These are phyloP conservation scores for Malassezia equina DNA, from an alignment of 1,284 basidiomycete species.

Conservation along the genomic window DNA sequence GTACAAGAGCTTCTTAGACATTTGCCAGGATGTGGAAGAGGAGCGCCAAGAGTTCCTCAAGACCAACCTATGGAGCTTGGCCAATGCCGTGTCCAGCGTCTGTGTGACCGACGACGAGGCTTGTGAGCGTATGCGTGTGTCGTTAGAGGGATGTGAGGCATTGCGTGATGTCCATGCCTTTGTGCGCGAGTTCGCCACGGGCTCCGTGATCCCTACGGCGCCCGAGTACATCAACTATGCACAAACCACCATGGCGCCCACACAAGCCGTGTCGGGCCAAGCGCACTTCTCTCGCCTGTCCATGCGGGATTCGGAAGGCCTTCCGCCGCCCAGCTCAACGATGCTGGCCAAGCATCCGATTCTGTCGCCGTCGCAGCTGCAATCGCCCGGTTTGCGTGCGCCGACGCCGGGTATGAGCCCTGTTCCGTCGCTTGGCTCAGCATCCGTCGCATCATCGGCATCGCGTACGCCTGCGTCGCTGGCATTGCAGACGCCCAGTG, in stretches of 20 bases:
- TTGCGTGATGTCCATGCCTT: constrained; percentile 35
- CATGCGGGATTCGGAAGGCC: constrained; percentile 23
- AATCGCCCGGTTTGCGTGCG: not conserved
- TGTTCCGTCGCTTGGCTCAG: not conserved
- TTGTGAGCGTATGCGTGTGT: constrained; percentile 42
- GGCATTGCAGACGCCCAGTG: not conserved
- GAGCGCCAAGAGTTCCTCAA: constrained; percentile 86
- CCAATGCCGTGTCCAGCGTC: constrained; percentile 86
- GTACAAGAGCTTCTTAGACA: constrained; percentile 62
- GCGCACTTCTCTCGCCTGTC: constrained; percentile 41
- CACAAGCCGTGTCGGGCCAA: constrained; percentile 24
- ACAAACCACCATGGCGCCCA: constrained; percentile 36
- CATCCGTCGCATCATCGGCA: not conserved
- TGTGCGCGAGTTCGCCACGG: constrained; percentile 42
- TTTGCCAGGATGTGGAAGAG: constrained; percentile 90
- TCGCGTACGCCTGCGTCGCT: constrained; percentile 2
- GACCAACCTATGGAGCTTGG: constrained; percentile 89
- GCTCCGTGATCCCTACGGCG: constrained; percentile 39
- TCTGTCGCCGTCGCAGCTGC: constrained; percentile 1
- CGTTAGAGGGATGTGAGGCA: constrained; percentile 42
- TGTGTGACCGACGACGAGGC: constrained; percentile 86
- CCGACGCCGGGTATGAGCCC: not conserved
- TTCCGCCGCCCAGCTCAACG: constrained; percentile 10
- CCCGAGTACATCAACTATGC: constrained; percentile 47
- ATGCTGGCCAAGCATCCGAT: constrained; percentile 1